Evolutionary conservation across 2,329 filamentous ascomycete species (phyloP).

Genomic region (Trichophyton schoenleinii): DNA sequence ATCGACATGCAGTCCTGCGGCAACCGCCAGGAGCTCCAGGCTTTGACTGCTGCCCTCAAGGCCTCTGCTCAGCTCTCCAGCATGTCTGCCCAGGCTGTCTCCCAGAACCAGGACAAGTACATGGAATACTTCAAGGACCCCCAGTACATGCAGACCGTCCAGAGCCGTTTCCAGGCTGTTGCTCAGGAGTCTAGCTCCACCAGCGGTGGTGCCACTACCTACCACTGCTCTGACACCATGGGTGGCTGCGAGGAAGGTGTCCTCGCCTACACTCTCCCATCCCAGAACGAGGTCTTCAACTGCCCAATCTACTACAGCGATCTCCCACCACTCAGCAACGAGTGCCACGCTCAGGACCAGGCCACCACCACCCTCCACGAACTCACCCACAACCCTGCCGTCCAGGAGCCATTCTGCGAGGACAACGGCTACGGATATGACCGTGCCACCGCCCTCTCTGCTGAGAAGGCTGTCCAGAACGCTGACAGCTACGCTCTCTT

Average conservation of each 20-base stretch:
- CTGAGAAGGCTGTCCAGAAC: constrained; percentile 45
- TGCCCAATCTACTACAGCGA: constrained; percentile 44
- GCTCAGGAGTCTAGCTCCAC: constrained; percentile 44
- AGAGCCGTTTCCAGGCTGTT: constrained; percentile 41
- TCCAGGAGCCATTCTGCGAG: constrained; percentile 43
- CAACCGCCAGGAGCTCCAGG: neutral
- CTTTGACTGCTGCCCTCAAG: neutral
- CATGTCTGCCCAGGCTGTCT: constrained; percentile 38
- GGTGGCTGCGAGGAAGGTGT: constrained; percentile 40
- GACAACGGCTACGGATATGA: constrained; percentile 50
- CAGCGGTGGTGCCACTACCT: constrained; percentile 37
- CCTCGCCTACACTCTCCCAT: constrained; percentile 50
- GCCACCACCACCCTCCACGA: constrained; percentile 55
- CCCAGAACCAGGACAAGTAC: constrained; percentile 50
- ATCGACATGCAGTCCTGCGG: neutral
- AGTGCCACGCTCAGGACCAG: constrained; percentile 54
- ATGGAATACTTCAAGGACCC: constrained; percentile 39
- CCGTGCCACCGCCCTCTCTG: constrained; percentile 35
- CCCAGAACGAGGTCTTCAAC: constrained; percentile 46
- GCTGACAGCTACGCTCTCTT: constrained; percentile 51
- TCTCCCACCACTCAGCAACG: constrained; percentile 37
- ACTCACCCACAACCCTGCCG: constrained; percentile 47
- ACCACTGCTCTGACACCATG: constrained; percentile 50
- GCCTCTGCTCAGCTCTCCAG: constrained; percentile 24
- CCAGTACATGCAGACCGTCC: constrained; percentile 38